Base-by-base conservation (phyloP, 805 yeast species). In the Wickerhamomyces chambardii region DNA sequence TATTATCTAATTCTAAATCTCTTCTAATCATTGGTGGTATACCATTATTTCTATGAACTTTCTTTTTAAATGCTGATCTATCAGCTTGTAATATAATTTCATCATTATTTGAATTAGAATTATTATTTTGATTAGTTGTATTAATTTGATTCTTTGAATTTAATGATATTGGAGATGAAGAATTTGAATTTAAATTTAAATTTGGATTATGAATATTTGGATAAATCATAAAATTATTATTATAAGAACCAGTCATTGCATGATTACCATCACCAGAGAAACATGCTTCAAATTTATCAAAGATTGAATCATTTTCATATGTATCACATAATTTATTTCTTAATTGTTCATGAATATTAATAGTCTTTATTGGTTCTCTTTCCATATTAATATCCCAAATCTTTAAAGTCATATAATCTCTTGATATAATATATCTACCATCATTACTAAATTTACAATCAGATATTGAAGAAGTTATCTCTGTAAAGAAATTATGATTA, bases 371-470 rank as follows among this genome's bases (percentile, higher is more conserved):
- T 27, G 99, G 99, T 58, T 82, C 85, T 45, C 78, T 80, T 61
- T 92, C 96, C 98, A 92, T 92, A 45, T 86, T 86, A 42, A 92
- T 73, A 66, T 92, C 99, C 99, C 99, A 92, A 47, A 92, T 82
- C 62, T 92, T 92, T 25, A 90, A 95, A 10, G 96, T 85, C 84
- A 92, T 75, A 59, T 92, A 92, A 67, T 92, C 99, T 56, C 99
- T 78, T 29, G 94, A 77, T n/a, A 90, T 95, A 55, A 92, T 84
- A 60, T 92, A 87, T 49, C 92, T 73, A 30, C 99, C 99, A 59
- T 90, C 85, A 37, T 79, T 73, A 48, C 92, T 76, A 58, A 92
- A 92, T 58, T 87, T 84, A 38, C 89, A 94, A 64, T 92, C 98
- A 22, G 94, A 79, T 40, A 92, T 92, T 30, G 92, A 79, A 27